A percentile compares a stretch with the other conserved stretches of the same genome.
Evolutionary conservation across 2,329 filamentous ascomycete genomes (phyloP).

Genomic region (Colletotrichum sp.): DNA sequence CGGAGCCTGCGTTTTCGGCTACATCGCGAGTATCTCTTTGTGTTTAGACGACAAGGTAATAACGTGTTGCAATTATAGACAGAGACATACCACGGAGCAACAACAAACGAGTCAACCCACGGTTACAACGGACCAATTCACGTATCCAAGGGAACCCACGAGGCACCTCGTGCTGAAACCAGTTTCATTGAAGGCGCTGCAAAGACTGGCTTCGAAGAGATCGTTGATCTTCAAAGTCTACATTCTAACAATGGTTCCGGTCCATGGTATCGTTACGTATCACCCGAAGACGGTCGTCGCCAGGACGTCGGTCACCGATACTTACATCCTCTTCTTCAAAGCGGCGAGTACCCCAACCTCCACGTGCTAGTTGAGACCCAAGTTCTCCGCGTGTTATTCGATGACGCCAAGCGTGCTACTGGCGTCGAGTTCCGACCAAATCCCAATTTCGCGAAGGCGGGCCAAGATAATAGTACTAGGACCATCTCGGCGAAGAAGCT

Average conservation of each 20-base stretch:
- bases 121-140: constrained; percentile 54
- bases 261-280: constrained; percentile 20
- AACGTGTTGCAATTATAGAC: neutral
- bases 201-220: neutral
- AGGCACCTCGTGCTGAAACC: constrained; percentile 39
- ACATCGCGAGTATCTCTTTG: neutral
- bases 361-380: constrained; percentile 26
- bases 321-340: constrained; percentile 30
- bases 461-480: neutral
- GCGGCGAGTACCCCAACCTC: constrained; percentile 30
- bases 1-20: neutral
- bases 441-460: neutral
- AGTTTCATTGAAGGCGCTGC: constrained; percentile 48
- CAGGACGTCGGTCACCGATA: constrained; percentile 32
- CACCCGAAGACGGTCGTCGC: constrained; percentile 47
- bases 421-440: neutral
- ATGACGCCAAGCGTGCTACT: neutral
- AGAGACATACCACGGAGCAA: constrained; percentile 21
- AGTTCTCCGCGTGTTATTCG: neutral
- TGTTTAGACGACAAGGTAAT: neutral
- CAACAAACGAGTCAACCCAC: constrained; percentile 41
- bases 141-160: constrained; percentile 50
- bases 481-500: neutral
- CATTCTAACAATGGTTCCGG: constrained; percentile 33
- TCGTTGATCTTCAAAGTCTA: constrained; percentile 46